Evolutionary conservation across 108 stramenopile genomes (phyloP).

Genomic region (Skeletonema tropicum): DNA sequence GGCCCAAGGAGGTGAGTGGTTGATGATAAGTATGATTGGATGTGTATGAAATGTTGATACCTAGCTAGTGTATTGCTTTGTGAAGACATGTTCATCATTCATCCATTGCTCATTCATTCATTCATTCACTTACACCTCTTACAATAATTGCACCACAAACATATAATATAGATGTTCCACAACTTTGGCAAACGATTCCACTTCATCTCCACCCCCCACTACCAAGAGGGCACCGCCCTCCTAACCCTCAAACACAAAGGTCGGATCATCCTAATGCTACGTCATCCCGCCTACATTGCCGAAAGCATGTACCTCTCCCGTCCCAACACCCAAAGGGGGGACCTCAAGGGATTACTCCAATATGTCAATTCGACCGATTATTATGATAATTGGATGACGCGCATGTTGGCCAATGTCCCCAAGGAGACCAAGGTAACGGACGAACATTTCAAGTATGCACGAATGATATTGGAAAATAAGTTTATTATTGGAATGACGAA

Average conservation of each 20-base stretch:
- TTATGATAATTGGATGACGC: constrained; percentile 47
- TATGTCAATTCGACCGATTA: constrained; percentile 23
- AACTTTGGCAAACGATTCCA: constrained; percentile 19
- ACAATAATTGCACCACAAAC: neutral
- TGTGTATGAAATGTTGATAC: no score
- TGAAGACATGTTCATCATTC: neutral
- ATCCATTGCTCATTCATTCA: neutral
- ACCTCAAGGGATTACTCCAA: constrained; percentile 24
- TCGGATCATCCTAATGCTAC: constrained; percentile 33
- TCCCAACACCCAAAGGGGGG: constrained; percentile 10
- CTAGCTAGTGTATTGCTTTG: no score
- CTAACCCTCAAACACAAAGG: constrained; percentile 32
- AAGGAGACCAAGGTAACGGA: constrained; percentile 16
- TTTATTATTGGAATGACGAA: constrained; percentile 44
- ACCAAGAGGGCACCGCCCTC: constrained; percentile 34
- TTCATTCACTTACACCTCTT: no score
- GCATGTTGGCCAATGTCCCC: constrained; percentile 42
- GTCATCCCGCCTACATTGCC: constrained; percentile 30
- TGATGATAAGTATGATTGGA: no score
- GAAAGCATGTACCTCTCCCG: constrained; percentile 17
- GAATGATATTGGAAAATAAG: constrained; percentile 43
- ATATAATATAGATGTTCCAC: neutral
- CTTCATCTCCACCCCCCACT: constrained; percentile 37
- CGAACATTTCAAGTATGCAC: constrained; percentile 31
- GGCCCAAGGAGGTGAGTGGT: constrained; percentile 9